Conservation (phyloP, 192 early-diverging fungal genomes). For the Rhizophagus clarus region DNA sequence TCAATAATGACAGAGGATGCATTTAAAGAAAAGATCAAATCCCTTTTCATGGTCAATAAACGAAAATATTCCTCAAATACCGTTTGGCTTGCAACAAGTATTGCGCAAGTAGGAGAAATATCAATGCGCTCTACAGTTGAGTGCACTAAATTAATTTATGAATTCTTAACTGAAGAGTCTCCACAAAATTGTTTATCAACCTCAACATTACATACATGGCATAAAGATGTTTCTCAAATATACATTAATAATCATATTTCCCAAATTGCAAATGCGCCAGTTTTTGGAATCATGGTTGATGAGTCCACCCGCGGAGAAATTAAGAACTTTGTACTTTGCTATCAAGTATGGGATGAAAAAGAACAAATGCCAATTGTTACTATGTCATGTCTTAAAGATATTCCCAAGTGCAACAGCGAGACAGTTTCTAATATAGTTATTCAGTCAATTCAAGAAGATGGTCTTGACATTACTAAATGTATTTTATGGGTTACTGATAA, state of each 20-base stretch:
- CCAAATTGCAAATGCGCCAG: background rate
- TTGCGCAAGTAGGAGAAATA: background rate
- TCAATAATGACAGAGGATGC: background rate
- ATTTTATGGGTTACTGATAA: constrained; percentile 4
- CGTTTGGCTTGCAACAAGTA: background rate
- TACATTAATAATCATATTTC: background rate
- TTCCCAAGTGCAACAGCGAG: background rate
- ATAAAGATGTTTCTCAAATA: constrained; percentile 12
- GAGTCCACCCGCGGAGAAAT: background rate
- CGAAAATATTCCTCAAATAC: background rate
- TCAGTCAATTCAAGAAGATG: background rate
- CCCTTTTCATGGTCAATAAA: background rate
- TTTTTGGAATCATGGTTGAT: background rate
- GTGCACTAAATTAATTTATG: background rate
- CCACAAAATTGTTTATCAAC: background rate
- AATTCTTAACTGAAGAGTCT: background rate
- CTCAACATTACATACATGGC: background rate
- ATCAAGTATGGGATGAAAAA: background rate
- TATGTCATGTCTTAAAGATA: background rate
- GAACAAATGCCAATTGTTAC: background rate
- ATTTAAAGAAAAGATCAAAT: background rate
- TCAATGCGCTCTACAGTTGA: background rate
- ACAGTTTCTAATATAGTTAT: background rate
- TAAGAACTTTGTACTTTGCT: background rate
- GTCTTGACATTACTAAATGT: background rate